Conservation (phyloP, 495 filamentous ascomycete genomes). For the Polyplosphaeria fusca region DNA sequence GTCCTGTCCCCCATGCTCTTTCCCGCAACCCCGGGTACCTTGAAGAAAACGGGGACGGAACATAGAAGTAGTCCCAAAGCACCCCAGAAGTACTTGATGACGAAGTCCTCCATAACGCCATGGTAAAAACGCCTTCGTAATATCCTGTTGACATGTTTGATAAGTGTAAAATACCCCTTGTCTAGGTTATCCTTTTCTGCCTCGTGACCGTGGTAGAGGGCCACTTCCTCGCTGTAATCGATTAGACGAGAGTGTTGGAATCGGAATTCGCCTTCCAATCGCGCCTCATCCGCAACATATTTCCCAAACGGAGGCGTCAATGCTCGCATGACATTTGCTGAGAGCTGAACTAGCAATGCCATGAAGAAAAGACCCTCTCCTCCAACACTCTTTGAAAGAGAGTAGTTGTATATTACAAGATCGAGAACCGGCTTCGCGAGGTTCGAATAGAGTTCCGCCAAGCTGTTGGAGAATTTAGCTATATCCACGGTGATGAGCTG, state of each 20-base stretch:
- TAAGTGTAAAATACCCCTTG: slow-evolving; percentile 97
- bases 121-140: slow-evolving; percentile 85
- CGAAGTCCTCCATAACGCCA: slow-evolving; percentile 97
- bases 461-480: slow-evolving; percentile 88
- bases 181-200: slow-evolving; percentile 96
- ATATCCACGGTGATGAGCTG: slow-evolving; percentile 97
- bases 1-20: slow-evolving; percentile 85
- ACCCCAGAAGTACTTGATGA: slow-evolving; percentile 99
- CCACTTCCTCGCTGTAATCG: slow-evolving; percentile 92
- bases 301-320: slow-evolving; percentile 97
- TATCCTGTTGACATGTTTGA: slow-evolving; percentile 98
- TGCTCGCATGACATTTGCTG: slow-evolving; percentile 87
- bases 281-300: slow-evolving; percentile 94
- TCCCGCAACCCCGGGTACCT: slow-evolving; percentile 69
- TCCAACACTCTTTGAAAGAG: slow-evolving; percentile 86
- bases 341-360: slow-evolving; percentile 88
- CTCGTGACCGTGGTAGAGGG: slow-evolving; percentile 88
- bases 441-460: slow-evolving; percentile 95
- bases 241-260: slow-evolving; percentile 93
- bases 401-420: slow-evolving; percentile 94
- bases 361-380: slow-evolving; percentile 93
- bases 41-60: slow-evolving; percentile 93
- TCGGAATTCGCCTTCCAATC: slow-evolving; percentile 91
- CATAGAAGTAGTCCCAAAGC: slow-evolving; percentile 90
- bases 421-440: slow-evolving; percentile 93